phyloP scores from a whole-genome alignment of 352 stramenopile species.

The Hyaloperonospora brassicae region DNA sequence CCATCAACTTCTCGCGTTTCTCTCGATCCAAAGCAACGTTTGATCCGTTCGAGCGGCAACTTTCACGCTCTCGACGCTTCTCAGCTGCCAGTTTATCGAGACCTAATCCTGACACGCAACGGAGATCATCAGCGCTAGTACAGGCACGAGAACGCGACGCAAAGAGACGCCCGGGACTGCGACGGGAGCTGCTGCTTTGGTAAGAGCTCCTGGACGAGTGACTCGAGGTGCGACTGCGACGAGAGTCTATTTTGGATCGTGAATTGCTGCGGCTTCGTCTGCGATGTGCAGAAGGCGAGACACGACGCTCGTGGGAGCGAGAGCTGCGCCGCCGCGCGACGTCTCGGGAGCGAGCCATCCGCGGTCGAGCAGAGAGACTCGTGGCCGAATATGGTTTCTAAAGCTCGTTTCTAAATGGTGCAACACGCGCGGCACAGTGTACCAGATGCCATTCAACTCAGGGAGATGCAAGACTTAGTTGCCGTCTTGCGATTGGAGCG shows the following conservation, averaged over 20 bases:
- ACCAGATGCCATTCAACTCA: too few species aligned
- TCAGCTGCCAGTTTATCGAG: conserved; percentile 52
- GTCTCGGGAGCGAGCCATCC: conserved; percentile 20
- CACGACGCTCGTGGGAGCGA: conserved; percentile 9
- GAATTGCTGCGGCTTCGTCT: conserved; percentile 17
- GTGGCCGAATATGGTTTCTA: too few species aligned
- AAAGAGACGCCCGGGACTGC: conserved; percentile 13
- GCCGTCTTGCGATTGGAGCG: too few species aligned
- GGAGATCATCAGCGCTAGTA: conserved; percentile 5
- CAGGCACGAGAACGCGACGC: conserved; percentile 5
- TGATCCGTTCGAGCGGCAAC: neutral
- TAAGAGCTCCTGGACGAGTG: conserved; percentile 7
- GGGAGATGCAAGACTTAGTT: too few species aligned
- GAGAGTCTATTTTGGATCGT: conserved; percentile 1
- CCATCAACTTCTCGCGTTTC: neutral
- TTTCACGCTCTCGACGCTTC: conserved; percentile 43
- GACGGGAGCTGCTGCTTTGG: conserved; percentile 7
- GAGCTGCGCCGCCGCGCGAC: conserved; percentile 17
- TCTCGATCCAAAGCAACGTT: conserved; percentile 3
- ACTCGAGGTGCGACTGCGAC: conserved; percentile 15
- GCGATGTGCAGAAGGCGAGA: conserved; percentile 5
- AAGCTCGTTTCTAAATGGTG: neutral
- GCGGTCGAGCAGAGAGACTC: neutral
- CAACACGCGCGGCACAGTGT: too few species aligned
- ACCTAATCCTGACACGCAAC: conserved; percentile 38